These are phyloP conservation scores for Trebouxia sp. DNA, from an alignment of 139 green algal species.

Conservation along the genomic window DNA sequence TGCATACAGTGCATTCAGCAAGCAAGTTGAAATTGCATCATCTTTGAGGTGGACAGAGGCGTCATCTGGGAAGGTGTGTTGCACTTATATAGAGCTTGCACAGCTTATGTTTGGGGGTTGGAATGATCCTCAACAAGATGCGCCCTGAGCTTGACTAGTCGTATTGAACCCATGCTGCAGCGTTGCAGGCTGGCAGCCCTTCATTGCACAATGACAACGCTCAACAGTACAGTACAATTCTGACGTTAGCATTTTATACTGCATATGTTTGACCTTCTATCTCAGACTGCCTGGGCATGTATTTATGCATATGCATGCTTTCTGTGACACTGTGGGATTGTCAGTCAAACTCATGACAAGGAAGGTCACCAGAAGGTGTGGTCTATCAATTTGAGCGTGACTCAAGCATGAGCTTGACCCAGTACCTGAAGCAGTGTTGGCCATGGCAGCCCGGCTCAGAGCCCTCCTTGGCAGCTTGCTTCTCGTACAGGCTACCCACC, in stretches of 20 bases:
- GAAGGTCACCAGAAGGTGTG: not conserved
- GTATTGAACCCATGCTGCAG: no score
- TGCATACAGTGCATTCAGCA: not conserved
- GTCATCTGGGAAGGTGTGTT: not conserved
- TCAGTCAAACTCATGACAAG: not conserved
- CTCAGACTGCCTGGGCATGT: no score
- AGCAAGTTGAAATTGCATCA: not conserved
- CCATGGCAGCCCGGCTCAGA: not conserved
- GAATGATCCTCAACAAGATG: no score
- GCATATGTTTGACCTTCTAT: no score
- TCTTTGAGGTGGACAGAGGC: not conserved
- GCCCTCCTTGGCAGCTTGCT: not conserved
- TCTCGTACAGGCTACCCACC: slow-evolving; percentile 18
- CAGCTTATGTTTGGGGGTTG: not conserved
- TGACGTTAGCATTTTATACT: no score
- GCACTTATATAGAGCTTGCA: not conserved
- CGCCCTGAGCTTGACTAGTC: no score
- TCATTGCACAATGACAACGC: no score
- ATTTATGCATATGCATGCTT: not conserved
- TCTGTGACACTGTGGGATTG: not conserved
- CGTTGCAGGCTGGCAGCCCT: no score
- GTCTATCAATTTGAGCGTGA: not conserved
- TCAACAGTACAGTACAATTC: no score
- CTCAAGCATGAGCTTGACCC: not conserved
- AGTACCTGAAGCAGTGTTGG: slow-evolving; percentile 9